Conservation (phyloP, 2,329 filamentous ascomycete genomes). For the Fusarium poae region DNA sequence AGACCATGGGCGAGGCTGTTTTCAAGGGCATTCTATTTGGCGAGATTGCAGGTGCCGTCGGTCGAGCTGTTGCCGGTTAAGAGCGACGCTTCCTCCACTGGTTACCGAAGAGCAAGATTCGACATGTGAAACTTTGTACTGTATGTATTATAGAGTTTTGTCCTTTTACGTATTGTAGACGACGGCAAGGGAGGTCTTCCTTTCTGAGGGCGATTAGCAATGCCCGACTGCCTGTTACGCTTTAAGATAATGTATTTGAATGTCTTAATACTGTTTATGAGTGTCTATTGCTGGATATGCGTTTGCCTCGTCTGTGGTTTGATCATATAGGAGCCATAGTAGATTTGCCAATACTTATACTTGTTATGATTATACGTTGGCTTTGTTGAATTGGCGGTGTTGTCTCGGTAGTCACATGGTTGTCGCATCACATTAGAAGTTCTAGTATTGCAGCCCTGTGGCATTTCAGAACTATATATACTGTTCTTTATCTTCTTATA, state of each 20-base stretch:
- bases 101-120: neutral
- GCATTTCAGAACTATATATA: neutral
- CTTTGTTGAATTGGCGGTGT: neutral
- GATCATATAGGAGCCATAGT: neutral
- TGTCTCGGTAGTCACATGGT: neutral
- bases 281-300: neutral
- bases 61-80: slow-evolving; percentile 62
- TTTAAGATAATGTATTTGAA: slow-evolving; percentile 18
- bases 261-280: neutral
- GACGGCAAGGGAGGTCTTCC: slow-evolving; percentile 20
- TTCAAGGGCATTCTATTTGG: slow-evolving; percentile 84
- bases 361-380: neutral
- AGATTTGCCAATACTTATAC: too few relatives aligned
- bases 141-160: slow-evolving; percentile 29
- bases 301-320: neutral
- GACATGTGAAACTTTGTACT: slow-evolving; percentile 10
- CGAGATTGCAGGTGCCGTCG: slow-evolving; percentile 74
- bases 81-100: neutral
- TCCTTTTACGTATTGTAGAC: slow-evolving; percentile 22
- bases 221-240: slow-evolving; percentile 6
- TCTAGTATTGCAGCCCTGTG: neutral
- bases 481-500: neutral
- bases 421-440: neutral
- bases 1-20: slow-evolving; percentile 80
- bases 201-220: slow-evolving; percentile 5